Base-by-base conservation (phyloP, 2,329 filamentous ascomycete genomes). In the Neoarthrinium moseri region DNA sequence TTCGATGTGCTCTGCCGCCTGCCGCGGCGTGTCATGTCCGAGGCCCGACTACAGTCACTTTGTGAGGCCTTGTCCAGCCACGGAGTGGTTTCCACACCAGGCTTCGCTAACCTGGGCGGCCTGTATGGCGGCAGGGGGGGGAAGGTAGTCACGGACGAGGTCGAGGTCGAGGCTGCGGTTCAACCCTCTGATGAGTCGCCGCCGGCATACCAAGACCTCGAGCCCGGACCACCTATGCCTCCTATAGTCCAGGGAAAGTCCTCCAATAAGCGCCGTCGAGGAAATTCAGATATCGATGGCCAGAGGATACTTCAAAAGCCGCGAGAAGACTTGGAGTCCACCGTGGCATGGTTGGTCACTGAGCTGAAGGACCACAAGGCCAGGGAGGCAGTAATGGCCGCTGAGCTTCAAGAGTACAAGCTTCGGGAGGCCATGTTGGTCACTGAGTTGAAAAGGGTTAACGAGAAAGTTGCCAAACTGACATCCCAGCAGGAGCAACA, bases 51-150 rank as follows among this genome's bases (percentile, higher is more conserved):
- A 5, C 18, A 6, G 17, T 43, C 39, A 18, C n/a, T 43, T 6
- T 43, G 39, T 17, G 20, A 32, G 20, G 20, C 39, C 5, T n/a
- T 34, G 20, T 43, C 39, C 11, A 33, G 17, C 15, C n/a, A 30
- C 26, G 18, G 33, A 11, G 39, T 43, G 10, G 4, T 10, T 11
- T 43, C 39, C 18, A 43, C 29, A 20, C 39, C 26, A 7, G 29
- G 39, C 18, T 34, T 32, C 15, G 39, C 39, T 17, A 24, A 43
- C 29, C 39, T 43, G 12, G 3, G 12, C 4, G n/a, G 39, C 10
- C 29, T 43, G 10, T 43, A 43, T 33, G 39, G 27, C 20, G 39
- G 39, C 39, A 43, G 17, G 12, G 39, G 39, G 21, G 39, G 39
- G 4, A 43, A 43, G 27, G 20, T 43, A 3, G 29, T 43, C 17